Base-by-base conservation (phyloP, 139 green algal genomes). In the Tetradesmus lagerheimii region DNA sequence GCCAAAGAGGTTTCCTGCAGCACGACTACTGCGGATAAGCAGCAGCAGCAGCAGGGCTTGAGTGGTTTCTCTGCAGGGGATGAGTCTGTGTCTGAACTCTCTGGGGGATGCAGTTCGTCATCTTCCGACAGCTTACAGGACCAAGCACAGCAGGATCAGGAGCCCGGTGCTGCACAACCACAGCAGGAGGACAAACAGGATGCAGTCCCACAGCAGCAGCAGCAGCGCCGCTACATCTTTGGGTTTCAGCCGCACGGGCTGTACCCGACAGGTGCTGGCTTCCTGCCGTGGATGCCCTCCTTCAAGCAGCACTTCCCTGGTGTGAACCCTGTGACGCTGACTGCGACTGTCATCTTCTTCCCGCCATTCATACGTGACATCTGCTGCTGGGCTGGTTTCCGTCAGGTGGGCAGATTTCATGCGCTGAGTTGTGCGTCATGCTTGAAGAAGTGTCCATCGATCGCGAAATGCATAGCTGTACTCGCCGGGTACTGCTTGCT, bases 221-320 rank as follows among this genome's bases (percentile, higher is more conserved):
- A 43, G 43, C 25, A 45, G 8, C 27, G 64, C 39, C 79, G 29
- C n/a, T 87, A 77, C 64, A 92, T 98, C 2, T 97, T 98, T 91
- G 96, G 95, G 6, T 98, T 97, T 86, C 87, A 94, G 80, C 96
- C 96, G 1, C 96, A 98, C 91, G 96, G 95, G 4, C 80, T 98
- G 27, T 98, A 97, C 89, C 96, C 96, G 37, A 94, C 96, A 4
- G 96, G 94, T 38, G 96, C 96, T 0, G 96, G 93, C 76, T 97
- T 95, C 87, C 85, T 98, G 82, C 96, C 94, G 6, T 85, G 96
- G 38, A 84, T 96, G 81, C 93, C 93, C 16, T 90, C 90, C 18
- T 97, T 96, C 90, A 82, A 80, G 27, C 15, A 67, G 29, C 41
- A 91, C 2, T 80, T 96, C 20, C 92, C 92, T 27, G 91, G 80